phyloP scores from a whole-genome alignment of 768 basidiomycete genomes.

The Tubosaeta brunneosetosa region DNA sequence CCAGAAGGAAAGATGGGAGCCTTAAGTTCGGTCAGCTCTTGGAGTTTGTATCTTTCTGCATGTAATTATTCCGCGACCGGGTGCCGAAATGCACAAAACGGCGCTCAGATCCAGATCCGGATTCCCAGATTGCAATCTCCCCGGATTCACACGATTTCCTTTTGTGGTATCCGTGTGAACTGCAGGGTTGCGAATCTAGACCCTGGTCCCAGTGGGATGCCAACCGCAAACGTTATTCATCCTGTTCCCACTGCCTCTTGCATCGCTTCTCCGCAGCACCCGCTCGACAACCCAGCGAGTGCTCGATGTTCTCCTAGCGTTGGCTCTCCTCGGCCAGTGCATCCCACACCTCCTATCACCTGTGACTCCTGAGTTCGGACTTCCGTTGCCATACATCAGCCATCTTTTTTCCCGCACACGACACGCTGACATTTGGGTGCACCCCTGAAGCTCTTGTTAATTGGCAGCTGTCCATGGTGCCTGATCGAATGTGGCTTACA shows the following conservation, averaged over 20 bases:
- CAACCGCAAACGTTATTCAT: background rate
- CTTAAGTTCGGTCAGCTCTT: slow-evolving; percentile 29
- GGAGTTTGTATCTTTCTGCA: slow-evolving; percentile 33
- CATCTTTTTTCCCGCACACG: slow-evolving; percentile 5
- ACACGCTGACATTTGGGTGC: background rate
- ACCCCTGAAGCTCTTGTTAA: background rate
- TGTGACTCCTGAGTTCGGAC: slow-evolving; percentile 19
- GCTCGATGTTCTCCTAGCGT: background rate
- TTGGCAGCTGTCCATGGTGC: slow-evolving; percentile 13
- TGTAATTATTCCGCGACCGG: slow-evolving; percentile 38
- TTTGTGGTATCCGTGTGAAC: slow-evolving; percentile 7
- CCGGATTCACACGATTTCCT: slow-evolving; percentile 21
- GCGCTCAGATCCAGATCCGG: slow-evolving; percentile 34
- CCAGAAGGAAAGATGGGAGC: slow-evolving; percentile 27
- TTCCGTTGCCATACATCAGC: slow-evolving; percentile 18
- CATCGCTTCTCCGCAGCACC: slow-evolving; percentile 26
- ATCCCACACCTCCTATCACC: slow-evolving; percentile 13
- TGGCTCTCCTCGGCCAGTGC: slow-evolving; percentile 15
- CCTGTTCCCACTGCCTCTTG: slow-evolving; percentile 15
- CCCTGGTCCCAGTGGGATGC: background rate
- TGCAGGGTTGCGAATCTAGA: background rate
- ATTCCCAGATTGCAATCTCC: slow-evolving; percentile 21
- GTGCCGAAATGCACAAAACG: slow-evolving; percentile 34
- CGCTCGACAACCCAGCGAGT: slow-evolving; percentile 14
- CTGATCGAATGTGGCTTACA: slow-evolving; percentile 23